Evolutionary conservation across 208 protist species (phyloP).

Genomic region (Crithidia brevicula): DNA sequence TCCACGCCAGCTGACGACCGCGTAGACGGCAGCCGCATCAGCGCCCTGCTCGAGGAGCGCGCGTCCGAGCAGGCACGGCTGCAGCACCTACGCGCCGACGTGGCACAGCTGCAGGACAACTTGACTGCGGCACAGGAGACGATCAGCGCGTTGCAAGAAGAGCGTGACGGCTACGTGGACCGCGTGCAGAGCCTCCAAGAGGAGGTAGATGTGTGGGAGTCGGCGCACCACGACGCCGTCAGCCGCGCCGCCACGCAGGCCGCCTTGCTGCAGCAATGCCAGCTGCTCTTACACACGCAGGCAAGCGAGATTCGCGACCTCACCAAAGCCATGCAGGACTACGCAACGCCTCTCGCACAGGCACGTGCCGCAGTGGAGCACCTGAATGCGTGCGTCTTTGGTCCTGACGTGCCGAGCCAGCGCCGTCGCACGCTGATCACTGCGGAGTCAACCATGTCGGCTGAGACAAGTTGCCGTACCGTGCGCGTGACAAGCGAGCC

Average conservation of each 20-base stretch:
- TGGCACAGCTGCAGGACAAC: conserved; percentile 50
- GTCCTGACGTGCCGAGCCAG: not conserved
- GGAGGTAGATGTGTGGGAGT: conserved; percentile 75
- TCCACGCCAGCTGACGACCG: not conserved
- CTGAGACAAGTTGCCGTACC: not conserved
- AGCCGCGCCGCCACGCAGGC: conserved; percentile 38
- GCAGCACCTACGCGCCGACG: conserved; percentile 38
- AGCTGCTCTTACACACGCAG: conserved; percentile 31
- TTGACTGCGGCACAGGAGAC: conserved; percentile 44
- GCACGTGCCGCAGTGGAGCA: conserved; percentile 18
- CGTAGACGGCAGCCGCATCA: conserved; percentile 23
- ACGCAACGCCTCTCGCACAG: conserved; percentile 13
- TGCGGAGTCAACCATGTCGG: not conserved
- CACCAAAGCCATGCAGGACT: conserved; percentile 37
- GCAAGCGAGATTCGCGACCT: conserved; percentile 42
- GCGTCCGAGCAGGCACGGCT: conserved; percentile 46
- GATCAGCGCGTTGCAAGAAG: conserved; percentile 41
- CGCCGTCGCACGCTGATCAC: conserved; percentile 11
- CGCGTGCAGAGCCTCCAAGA: conserved; percentile 42
- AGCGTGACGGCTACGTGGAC: conserved; percentile 45
- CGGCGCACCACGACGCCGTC: conserved; percentile 44
- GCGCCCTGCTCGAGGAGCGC: conserved; percentile 43
- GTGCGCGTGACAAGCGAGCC: not conserved
- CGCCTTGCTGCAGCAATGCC: conserved; percentile 32
- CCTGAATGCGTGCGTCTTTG: not conserved